Base-by-base conservation (phyloP, 2,329 filamentous ascomycete genomes). In the Annulohypoxylon truncatum region DNA sequence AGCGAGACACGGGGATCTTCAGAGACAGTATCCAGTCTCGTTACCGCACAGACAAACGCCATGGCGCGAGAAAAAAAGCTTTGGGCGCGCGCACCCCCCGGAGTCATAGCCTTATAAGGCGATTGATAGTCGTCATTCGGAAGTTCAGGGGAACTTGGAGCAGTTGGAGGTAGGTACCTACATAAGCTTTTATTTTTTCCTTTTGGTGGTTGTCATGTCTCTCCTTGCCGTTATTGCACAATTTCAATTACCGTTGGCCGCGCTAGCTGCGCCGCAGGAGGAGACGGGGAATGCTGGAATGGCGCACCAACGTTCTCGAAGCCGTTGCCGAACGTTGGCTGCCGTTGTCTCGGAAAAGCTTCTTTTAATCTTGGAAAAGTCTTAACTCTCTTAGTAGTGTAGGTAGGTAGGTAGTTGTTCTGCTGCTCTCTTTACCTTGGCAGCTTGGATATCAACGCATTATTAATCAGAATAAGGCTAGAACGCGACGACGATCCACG, bases 81-180 rank as follows among this genome's bases (percentile, higher is more conserved):
- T n/a, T n/a, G n/a, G n/a, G 15, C 15, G 33, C 20, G 33, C 20
- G 38, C 38, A 28, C 35, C 2, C 29, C 20, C 44, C 22, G 55
- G 46, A 44, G 28, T 18, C 4, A 46, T 44, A 54, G 55, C 55
- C 62, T 44, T 46, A 38, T 52, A 52, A 22, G 38, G 54, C 33
- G 5, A 47, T 56, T 65, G 51, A 60, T 57, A 29, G 56, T 52
- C 51, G 46, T 55, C 10, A 26, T 64, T 48, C 55, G 55, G 61
- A 48, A 6, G 22, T 28, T n/a, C 24, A 47, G 22, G 42, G 7
- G 12, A 28, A n/a, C n/a, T n/a, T n/a, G n/a, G n/a, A n/a, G n/a
- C n/a, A n/a, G 2, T 28, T 26, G 22, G 10, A n/a, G 6, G 22
- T 10, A 40, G 5, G 53, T 22, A 52, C n/a, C n/a, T n/a, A 31